Evolutionary conservation across 2,329 filamentous ascomycete genomes (phyloP), one percentile per base, ranked within the genome.

Genomic region (Graphilbum fragrans): DNA sequence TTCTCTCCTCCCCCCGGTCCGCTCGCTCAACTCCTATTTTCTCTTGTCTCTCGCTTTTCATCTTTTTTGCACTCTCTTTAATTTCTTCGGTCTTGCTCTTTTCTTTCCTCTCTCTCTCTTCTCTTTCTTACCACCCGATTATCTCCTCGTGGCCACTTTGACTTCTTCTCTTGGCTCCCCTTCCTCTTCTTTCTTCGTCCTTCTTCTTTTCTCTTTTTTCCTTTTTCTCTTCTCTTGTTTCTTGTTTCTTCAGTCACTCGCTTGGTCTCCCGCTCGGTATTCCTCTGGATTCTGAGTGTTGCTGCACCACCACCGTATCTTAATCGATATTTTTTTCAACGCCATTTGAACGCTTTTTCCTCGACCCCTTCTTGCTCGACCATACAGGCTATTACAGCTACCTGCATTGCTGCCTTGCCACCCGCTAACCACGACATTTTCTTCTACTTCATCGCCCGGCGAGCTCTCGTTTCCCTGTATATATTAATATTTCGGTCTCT

Each of bases 141-240:
- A 12, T 23, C 16, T 31, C 17, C 25, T 52, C 45, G 47, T 49
- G 45, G 46, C 47, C 45, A 48, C 49, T 22, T 37, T 43, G 32
- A 42, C 25, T 44, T 33, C 45, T 47, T 41, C 47, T 59, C 53
- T 54, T 51, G 51, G 51, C 52, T 46, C n/a, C n/a, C n/a, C n/a
- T n/a, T n/a, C n/a, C n/a, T n/a, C n/a, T n/a, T 49, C 53, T 54
- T 55, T 49, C 41, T 35, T 51, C 53, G 50, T 54, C 49, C 48
- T 47, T 50, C 50, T 53, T 55, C 57, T 57, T 56, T 55, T 56
- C 41, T 50, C 51, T 41, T 49, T 49, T 44, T 39, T 50, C 48
- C 45, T 47, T 43, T 49, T 14, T n/a, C 46, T 44, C 45, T 52
- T 45, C 46, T 49, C 45, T 49, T 48, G 47, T 47, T 46, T 45